Evolutionary conservation across 306 rosid genomes (phyloP).

Genomic region (Senna tora): DNA sequence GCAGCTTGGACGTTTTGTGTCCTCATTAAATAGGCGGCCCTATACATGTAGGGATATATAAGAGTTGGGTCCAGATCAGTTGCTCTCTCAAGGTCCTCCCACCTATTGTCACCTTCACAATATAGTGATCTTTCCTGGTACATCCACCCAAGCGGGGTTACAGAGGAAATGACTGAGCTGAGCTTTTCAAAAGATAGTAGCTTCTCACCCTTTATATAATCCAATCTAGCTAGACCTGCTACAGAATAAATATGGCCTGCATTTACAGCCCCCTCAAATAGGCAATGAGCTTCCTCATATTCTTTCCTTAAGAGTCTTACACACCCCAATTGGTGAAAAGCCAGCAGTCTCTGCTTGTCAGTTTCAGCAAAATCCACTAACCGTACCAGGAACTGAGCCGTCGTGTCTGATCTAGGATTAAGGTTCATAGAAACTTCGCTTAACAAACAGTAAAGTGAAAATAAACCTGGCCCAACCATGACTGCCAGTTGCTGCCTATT

Average conservation of each 20-base stretch:
- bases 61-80: constrained; percentile 86
- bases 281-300: constrained; percentile 67
- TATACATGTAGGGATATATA: constrained; percentile 85
- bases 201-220: constrained; percentile 62
- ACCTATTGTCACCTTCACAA: constrained; percentile 65
- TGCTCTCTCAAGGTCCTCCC: constrained; percentile 89
- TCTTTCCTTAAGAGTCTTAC: constrained; percentile 74
- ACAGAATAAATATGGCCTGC: constrained; percentile 85
- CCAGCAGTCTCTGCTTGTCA: constrained; percentile 69
- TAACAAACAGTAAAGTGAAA: constrained; percentile 78
- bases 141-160: constrained; percentile 81
- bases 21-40: constrained; percentile 78
- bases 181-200: constrained; percentile 69
- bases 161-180: constrained; percentile 67
- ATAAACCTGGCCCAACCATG: constrained; percentile 75
- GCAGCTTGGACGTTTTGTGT: constrained; percentile 70
- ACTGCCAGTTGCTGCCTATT: constrained; percentile 60
- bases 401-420: constrained; percentile 67
- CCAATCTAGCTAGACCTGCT: constrained; percentile 77
- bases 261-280: constrained; percentile 73
- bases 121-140: constrained; percentile 87
- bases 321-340: constrained; percentile 79
- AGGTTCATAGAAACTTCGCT: constrained; percentile 80
- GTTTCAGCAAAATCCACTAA: constrained; percentile 71
- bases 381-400: constrained; percentile 69